Evolutionary conservation across 2,329 filamentous ascomycete species (phyloP).

Genomic region (Colletotrichum coccodes): DNA sequence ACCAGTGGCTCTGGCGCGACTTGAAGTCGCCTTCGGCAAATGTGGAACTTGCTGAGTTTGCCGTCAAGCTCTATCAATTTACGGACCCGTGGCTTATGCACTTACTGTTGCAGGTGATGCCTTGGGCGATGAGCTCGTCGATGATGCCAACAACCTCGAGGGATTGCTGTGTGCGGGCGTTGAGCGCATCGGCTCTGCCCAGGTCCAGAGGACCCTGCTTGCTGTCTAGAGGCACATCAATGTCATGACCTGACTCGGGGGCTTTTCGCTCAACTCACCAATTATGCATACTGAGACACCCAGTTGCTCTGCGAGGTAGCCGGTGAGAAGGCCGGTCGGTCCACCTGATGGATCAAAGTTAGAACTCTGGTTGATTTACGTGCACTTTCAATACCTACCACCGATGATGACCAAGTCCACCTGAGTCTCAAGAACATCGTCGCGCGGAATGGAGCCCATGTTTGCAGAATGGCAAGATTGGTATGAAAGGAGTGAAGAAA

Average conservation of each 20-base stretch:
- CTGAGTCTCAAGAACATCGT: conserved; percentile 26
- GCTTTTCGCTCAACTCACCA: conserved; percentile 38
- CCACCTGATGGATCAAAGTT: conserved; percentile 43
- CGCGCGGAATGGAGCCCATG: conserved; percentile 31
- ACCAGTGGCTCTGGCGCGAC: conserved; percentile 58
- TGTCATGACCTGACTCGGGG: neutral
- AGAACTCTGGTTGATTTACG: neutral
- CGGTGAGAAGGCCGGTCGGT: conserved; percentile 57
- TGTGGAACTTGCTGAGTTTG: conserved; percentile 53
- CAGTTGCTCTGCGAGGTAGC: conserved; percentile 52
- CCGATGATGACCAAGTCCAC: conserved; percentile 51
- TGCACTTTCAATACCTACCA: conserved; percentile 36
- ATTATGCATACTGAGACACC: conserved; percentile 52
- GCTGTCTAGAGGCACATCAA: conserved; percentile 42
- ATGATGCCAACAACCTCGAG: conserved; percentile 55
- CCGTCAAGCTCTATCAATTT: neutral
- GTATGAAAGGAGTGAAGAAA: neutral
- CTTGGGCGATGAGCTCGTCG: conserved; percentile 50
- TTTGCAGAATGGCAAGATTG: neutral
- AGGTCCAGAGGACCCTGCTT: conserved; percentile 50
- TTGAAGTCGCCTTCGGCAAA: conserved; percentile 58
- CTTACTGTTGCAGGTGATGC: conserved; percentile 61
- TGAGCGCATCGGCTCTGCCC: conserved; percentile 59
- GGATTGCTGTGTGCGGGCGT: conserved; percentile 59
- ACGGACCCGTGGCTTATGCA: neutral